These are phyloP conservation scores for Hericium coralloides DNA, from an alignment of 768 basidiomycete genomes.

Conservation along the genomic window DNA sequence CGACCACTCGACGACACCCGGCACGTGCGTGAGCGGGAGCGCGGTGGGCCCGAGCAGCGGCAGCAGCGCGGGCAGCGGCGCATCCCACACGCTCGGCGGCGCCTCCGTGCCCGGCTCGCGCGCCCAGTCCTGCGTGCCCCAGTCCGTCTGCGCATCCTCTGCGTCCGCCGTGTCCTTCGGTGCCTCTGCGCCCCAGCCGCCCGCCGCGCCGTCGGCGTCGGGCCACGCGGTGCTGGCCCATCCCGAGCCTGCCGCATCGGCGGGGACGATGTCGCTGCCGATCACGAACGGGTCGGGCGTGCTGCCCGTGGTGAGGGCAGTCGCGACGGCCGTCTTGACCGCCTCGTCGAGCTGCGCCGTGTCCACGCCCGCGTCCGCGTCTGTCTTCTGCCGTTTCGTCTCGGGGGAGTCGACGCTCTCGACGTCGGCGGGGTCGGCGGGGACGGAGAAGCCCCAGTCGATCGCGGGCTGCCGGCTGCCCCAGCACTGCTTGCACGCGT, in stretches of 20 bases:
- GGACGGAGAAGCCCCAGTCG: neutral
- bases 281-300: too few species aligned
- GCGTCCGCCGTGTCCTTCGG: neutral
- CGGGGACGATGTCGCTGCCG: too few species aligned
- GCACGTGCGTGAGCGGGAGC: constrained; percentile 52
- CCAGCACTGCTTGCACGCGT: constrained; percentile 40
- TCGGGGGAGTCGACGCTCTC: neutral
- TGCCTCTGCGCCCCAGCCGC: neutral
- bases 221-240: neutral
- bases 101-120: neutral
- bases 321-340: neutral
- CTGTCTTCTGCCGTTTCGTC: neutral
- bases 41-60: constrained; percentile 44
- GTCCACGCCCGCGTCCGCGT: neutral
- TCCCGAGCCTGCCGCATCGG: too few species aligned
- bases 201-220: too few species aligned
- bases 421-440: too few species aligned
- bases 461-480: constrained; percentile 22
- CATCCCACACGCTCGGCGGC: constrained; percentile 6
- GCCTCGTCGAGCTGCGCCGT: constrained; percentile 3
- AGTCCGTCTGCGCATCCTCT: neutral
- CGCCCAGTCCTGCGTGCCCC: neutral
- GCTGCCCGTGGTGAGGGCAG: neutral
- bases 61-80: constrained; percentile 19
- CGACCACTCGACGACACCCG: constrained; percentile 59